Percentiles rank a stretch among this genome's conserved stretches.
Evolutionary conservation across 2,329 filamentous ascomycete species (phyloP).

Genomic region (Beauveria caledonica): DNA sequence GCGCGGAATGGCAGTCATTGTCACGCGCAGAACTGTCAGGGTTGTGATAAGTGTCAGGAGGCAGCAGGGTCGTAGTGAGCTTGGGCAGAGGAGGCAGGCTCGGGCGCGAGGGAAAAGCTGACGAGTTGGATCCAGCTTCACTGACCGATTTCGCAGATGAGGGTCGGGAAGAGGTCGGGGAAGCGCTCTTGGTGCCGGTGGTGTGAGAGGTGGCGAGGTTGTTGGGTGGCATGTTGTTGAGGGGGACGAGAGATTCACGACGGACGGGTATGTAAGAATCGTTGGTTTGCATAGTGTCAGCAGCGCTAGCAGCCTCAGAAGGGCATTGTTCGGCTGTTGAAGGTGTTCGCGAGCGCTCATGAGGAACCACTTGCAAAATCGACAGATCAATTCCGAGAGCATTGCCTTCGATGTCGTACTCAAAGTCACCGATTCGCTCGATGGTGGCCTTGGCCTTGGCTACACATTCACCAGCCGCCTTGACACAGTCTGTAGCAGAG

Average conservation of each 20-base stretch:
- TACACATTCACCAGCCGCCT: constrained; percentile 84
- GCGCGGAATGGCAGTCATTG: constrained; percentile 40
- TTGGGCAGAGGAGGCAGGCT: constrained; percentile 49
- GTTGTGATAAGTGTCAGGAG: constrained; percentile 40
- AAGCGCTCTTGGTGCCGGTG: constrained; percentile 24
- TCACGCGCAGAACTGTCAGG: constrained; percentile 40
- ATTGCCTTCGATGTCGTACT: constrained; percentile 62
- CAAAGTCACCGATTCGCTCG: constrained; percentile 84
- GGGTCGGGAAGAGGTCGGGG: constrained; percentile 33
- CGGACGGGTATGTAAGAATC: constrained; percentile 29
- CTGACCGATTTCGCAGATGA: constrained; percentile 30
- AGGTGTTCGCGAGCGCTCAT: constrained; percentile 25
- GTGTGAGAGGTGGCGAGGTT: constrained; percentile 51
- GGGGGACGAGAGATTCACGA: constrained; percentile 32
- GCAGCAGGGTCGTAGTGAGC: constrained; percentile 42
- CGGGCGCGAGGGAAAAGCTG: constrained; percentile 39
- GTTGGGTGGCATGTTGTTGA: constrained; percentile 61
- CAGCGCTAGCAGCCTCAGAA: constrained; percentile 30
- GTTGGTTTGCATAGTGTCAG: constrained; percentile 30
- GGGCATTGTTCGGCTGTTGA: constrained; percentile 22
- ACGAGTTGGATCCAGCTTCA: constrained; percentile 35
- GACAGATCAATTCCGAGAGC: constrained; percentile 48
- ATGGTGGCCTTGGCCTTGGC: constrained; percentile 78
- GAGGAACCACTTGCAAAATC: constrained; percentile 36
- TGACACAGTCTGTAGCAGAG: constrained; percentile 80